A percentile compares a stretch with the other conserved stretches of the same genome.
phyloP scores from a whole-genome alignment of 352 stramenopile genomes.

The Phytophthora kernoviae region DNA sequence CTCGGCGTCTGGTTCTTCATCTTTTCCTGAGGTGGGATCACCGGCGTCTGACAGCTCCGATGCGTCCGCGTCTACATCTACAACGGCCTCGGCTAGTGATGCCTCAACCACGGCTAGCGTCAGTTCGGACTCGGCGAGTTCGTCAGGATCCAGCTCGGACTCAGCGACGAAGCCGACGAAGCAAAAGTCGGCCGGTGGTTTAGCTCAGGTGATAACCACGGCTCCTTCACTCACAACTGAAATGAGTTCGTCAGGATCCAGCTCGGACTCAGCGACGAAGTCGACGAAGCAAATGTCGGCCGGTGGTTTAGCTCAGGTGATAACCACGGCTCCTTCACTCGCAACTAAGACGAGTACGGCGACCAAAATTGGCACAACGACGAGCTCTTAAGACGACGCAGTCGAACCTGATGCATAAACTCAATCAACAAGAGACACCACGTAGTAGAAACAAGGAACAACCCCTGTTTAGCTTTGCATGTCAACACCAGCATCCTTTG shows the following conservation, averaged over 20 bases:
- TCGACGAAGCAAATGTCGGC: background rate
- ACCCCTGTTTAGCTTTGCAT: too few relatives aligned
- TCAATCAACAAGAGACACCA: too few relatives aligned
- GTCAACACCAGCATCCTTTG: too few relatives aligned
- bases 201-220: background rate
- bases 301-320: background rate
- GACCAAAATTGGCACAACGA: too few relatives aligned
- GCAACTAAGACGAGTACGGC: too few relatives aligned
- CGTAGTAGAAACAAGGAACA: too few relatives aligned
- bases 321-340: too few relatives aligned
- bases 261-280: background rate
- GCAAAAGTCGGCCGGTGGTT: background rate
- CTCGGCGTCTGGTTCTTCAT: background rate
- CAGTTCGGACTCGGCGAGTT: background rate
- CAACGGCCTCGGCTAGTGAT: background rate
- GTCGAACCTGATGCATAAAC: too few relatives aligned
- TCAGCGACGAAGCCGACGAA: background rate
- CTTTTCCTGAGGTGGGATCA: background rate
- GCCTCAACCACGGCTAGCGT: background rate
- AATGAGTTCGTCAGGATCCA: background rate
- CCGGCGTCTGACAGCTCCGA: background rate
- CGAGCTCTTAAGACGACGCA: too few relatives aligned
- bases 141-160: background rate
- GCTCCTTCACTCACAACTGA: too few relatives aligned
- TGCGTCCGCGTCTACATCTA: background rate